Base-by-base conservation (phyloP, 768 basidiomycete genomes). In the Auriscalpium orientale region DNA sequence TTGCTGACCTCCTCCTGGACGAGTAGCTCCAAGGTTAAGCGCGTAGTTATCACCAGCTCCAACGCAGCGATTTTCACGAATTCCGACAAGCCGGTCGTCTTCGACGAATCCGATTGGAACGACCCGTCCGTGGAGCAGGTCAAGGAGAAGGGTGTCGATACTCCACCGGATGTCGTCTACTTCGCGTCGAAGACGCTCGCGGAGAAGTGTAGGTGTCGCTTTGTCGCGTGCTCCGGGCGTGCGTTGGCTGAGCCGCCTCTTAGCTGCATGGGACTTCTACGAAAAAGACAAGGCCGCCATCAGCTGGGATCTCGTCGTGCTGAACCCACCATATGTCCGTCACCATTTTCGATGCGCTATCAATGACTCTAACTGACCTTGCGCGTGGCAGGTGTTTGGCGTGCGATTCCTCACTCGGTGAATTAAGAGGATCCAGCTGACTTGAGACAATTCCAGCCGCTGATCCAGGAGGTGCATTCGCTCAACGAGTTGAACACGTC, bases 21-120 rank as follows among this genome's bases (percentile, higher is more conserved):
- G 28, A 16, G 36, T 62, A 73, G 79, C 51, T 59, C 74, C 15
- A 61, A 66, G 9, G 73, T 91, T 60, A 82, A 86, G 65, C 80
- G 89, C 3, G 72, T 93, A 45, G 80, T 90, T 8, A 68, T 88
- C 56, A 88, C 85, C 0, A 82, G 82, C 10, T 89, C 87, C 1
- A 71, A 67, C 47, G 85, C 79, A 1, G 70, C 83, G 0, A 62
- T 86, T 12, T 58, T 77, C 63, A 9, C 16, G 58, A n/a, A 58
- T 63, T 40, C 18, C 37, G 44, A 5, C 37, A 28, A 10, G 18
- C 37, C 21, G 10, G 51, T 3, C 33, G 68, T 70, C 1, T 79
- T 74, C 61, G 71, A 65, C 40, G 83, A 86, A 63, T 58, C 61
- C 12, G 74, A 87, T 67, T 88, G 85, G 86, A 84, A 85, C 62